Percentiles rank a stretch among this genome's conserved stretches.
These are phyloP conservation scores for Salix koriyanagi DNA, from an alignment of 345 rosid species.

Conservation along the genomic window DNA sequence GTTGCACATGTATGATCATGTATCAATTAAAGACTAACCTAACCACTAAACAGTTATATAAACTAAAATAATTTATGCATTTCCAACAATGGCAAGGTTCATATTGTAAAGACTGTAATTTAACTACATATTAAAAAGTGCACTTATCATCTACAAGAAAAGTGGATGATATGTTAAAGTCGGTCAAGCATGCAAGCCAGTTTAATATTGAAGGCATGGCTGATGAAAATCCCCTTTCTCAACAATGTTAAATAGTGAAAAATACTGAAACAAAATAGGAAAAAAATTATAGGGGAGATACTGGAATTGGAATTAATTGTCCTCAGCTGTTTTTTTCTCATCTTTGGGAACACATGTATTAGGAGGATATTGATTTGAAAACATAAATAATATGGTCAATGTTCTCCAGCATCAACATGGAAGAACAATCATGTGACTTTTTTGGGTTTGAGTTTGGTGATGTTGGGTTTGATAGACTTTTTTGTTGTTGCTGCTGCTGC, in stretches of 20 bases:
- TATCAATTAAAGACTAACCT: background rate
- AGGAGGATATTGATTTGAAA: background rate
- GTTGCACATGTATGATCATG: background rate
- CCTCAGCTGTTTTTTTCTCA: background rate
- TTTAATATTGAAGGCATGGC: background rate
- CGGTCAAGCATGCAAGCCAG: background rate
- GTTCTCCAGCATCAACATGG: background rate
- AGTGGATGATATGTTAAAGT: background rate
- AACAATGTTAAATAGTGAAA: no score
- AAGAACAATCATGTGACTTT: background rate
- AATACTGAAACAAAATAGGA: no score
- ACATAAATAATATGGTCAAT: background rate
- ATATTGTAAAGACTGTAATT: background rate
- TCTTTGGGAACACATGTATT: background rate
- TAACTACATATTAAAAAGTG: no score
- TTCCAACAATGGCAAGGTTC: background rate
- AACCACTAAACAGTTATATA: background rate
- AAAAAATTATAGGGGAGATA: background rate
- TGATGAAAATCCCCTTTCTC: background rate
- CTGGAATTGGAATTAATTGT: background rate
- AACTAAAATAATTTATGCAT: no score
- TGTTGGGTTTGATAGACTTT: background rate
- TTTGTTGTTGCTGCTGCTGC: no score
- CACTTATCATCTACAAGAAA: background rate
- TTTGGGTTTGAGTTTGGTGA: background rate